phyloP scores from a whole-genome alignment of 2,329 filamentous ascomycete species.

The Chaetothyriales sp. region DNA sequence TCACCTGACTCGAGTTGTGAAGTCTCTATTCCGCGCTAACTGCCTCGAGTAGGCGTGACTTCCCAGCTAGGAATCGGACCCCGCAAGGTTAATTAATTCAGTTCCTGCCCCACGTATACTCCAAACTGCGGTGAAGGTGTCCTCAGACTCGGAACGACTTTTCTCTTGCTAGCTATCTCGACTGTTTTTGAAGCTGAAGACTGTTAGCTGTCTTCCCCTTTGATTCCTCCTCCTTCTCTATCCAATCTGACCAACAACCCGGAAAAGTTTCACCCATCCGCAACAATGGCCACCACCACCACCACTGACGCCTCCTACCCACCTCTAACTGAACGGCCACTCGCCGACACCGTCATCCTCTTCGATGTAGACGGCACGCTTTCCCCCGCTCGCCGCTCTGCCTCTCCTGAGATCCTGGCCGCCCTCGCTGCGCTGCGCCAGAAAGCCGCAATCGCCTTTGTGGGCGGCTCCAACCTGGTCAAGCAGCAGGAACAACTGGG shows the following conservation, averaged over 20 bases:
- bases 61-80: not conserved
- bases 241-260: not conserved
- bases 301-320: slow-evolving; percentile 37
- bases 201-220: too few species aligned
- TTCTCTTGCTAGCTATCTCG: not conserved
- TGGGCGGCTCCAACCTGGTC: slow-evolving; percentile 69
- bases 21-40: too few species aligned
- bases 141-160: not conserved
- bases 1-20: too few species aligned
- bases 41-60: not conserved
- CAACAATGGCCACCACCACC: slow-evolving; percentile 10
- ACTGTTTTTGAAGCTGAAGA: not conserved
- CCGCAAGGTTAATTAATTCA: not conserved
- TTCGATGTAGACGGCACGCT: slow-evolving; percentile 96
- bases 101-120: not conserved
- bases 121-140: not conserved
- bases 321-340: slow-evolving; percentile 63
- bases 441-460: slow-evolving; percentile 78
- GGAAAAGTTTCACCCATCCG: not conserved
- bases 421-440: slow-evolving; percentile 67
- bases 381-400: slow-evolving; percentile 63
- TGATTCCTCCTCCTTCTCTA: not conserved
- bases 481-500: slow-evolving; percentile 97
- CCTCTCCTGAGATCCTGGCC: slow-evolving; percentile 66
- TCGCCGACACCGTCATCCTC: slow-evolving; percentile 85